Base-by-base conservation (phyloP, 345 rosid genomes). In the Leavenworthia alabamica region DNA sequence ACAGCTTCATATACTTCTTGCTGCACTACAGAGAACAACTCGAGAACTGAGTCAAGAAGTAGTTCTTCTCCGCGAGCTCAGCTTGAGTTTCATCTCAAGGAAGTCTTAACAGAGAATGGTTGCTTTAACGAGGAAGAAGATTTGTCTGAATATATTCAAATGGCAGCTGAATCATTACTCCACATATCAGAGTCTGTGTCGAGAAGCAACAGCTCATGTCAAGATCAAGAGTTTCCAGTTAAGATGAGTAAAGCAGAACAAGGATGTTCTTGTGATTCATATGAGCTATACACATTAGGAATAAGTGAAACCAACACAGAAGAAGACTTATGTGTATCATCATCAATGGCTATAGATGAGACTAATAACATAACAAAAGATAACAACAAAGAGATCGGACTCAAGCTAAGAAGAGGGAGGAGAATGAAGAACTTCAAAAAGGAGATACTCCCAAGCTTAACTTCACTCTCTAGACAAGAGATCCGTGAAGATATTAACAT, bases 371-470 rank as follows among this genome's bases (percentile, higher is more conserved):
- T n/a, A n/a, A n/a, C n/a, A n/a, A n/a, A n/a, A n/a, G n/a, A 13
- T 13, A 76, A 56, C 40, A 48, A 50, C 12, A 79, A 81, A 53
- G 82, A 82, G 60, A 46, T 70, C 46, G 45, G 84, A 59, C 1
- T 62, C n/a, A 84, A 78, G 75, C 22, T 80, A 64, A 84, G 80
- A 75, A 74, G 88, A 60, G 95, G 95, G 22, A 76, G 90, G 56
- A 79, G 95, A 60, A 22, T 86, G 84, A 86, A 84, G 62, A 86
- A 84, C 47, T 86, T 86, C 44, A 90, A 81, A 54, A 80, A 52
- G 66, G 95, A 86, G 64, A 81, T 86, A 63, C 78, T 86, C 46
- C 90, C 88, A 1, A 62, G n/a, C n/a, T n/a, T n/a, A n/a, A 64
- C 78, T 61, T 70, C 83, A 8, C 88, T 86, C 22, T 76, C 94